These are phyloP conservation scores for Kingdonia uniflora DNA, from an alignment of 164 flowering plant genomes.

Conservation along the genomic window DNA sequence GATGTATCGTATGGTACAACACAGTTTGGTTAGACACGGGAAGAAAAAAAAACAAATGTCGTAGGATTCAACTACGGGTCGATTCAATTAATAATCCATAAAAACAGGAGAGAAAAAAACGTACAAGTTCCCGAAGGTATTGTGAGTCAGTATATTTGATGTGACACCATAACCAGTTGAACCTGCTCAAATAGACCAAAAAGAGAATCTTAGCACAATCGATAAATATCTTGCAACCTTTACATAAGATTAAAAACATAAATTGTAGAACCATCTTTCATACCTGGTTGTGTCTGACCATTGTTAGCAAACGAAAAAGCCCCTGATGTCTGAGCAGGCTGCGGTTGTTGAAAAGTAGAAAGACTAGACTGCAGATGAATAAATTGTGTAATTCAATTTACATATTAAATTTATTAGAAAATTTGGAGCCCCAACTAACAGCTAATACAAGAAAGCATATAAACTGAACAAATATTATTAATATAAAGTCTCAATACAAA, in stretches of 20 bases:
- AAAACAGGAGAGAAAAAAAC: slow-evolving; percentile 9
- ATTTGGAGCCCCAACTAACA: neutral
- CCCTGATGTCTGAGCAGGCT: slow-evolving; percentile 43
- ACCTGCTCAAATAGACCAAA: slow-evolving; percentile 23
- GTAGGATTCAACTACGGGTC: neutral
- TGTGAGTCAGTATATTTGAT: slow-evolving; percentile 42
- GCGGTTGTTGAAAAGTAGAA: slow-evolving; percentile 48
- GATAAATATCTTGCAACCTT: neutral
- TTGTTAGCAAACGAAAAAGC: slow-evolving; percentile 42
- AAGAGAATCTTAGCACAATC: slow-evolving; percentile 6
- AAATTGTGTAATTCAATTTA: slow-evolving; percentile 15
- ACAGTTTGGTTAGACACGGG: neutral
- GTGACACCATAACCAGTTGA: slow-evolving; percentile 36
- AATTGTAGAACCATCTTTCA: neutral
- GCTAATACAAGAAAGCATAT: neutral
- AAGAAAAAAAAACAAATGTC: neutral
- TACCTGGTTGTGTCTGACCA: slow-evolving; percentile 66
- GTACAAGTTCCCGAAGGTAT: slow-evolving; percentile 53
- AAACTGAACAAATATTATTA: neutral
- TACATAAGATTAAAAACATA: neutral
- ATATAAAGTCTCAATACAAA: neutral
- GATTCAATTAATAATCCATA: neutral
- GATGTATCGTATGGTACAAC: no score
- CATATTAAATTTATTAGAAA: neutral
- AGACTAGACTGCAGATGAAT: slow-evolving; percentile 32